Base-by-base conservation (phyloP, 2,329 filamentous ascomycete species). In the Calonectria henricotiae region DNA sequence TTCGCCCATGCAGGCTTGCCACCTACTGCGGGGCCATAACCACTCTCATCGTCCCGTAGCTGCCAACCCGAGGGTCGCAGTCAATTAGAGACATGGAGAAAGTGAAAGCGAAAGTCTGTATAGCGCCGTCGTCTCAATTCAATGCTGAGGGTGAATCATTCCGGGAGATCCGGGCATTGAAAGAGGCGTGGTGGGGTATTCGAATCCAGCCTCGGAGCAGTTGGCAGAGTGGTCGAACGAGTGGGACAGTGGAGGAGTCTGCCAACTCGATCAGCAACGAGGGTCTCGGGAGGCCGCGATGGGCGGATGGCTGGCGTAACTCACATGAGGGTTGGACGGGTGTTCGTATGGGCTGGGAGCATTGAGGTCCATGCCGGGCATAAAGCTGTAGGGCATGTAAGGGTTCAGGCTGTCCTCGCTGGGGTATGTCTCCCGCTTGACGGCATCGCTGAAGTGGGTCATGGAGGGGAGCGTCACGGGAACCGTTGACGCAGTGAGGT, bases 221-320 rank as follows among this genome's bases (percentile, higher is more conserved):
- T 85, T 87, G 71, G 88, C 84, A 63, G 91, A 93, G 80, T 90
- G 89, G 77, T 93, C 91, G 81, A 91, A 93, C 32, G 90, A 92
- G 80, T 93, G 91, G 78, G 91, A 93, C 77, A 94, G 89, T 79
- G 93, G 91, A 84, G 93, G 93, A 82, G 93, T 94, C 93, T 95
- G 84, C 77, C 75, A 81, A 78, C 82, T 80, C 69, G 81, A 84
- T 88, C 86, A 88, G 87, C 85, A 85, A 83, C 81, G 81, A 79
- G 80, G 76, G 77, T 82, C 81, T 81, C 81, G 81, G 77, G 81
- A 79, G 70, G 70, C 71, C 73, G 74, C 73, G 55, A 81, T 82
- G 81, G 77, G 80, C 78, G 79, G 82, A 80, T 84, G 85, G 79
- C 81, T 77, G 72, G 77, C 73, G 73, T 77, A 85, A 91, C 90